Evolutionary conservation across 805 yeast species (phyloP), one percentile per base, ranked within the genome.

Genomic region (Wickerhamiella occidentalis): DNA sequence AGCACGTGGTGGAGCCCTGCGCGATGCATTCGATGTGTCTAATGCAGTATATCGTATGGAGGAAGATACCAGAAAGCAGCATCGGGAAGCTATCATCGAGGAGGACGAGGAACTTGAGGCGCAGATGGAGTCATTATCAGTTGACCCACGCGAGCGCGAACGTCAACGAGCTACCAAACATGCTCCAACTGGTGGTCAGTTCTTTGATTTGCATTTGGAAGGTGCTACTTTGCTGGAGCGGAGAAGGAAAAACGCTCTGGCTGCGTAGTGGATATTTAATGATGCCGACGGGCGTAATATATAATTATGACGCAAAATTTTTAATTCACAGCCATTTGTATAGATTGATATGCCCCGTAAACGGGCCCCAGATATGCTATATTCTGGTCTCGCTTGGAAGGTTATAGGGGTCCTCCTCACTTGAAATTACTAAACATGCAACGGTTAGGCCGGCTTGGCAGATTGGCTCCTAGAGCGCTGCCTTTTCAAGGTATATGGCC

Each of bases 21-120:
- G 85, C 55, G 95, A 85, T 58, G 94, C 88, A 11, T 85, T 85
- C 63, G 94, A 85, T 58, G 78, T 85, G 7, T 79, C 87, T 25
- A 82, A 85, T 46, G 94, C 94, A 5, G 86, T 85, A 15, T 90
- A 85, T 61, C 78, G 95, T 58, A 74, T 75, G 68, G 86, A 82
- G 47, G 84, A 79, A 60, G 88, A 82, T 49, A 61, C 62, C 23
- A 29, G 42, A 11, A n/a, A 17, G 41, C 26, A 26, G 30, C 40
- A 38, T 21, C 28, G 47, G 18, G 44, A 43, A 8, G 37, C 48
- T 40, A 58, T 55, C 23, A 47, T 65, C 12, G 69, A 68, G 52
- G 66, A 63, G 30, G 67, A 61, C 47, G 72, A 68, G 46, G 65
- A 61, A 25, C 63, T 61, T 8, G 68, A 30, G 47, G 28, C 36